Evolutionary conservation across 2,329 filamentous ascomycete species (phyloP).

Genomic region (Bipolaris cookei): DNA sequence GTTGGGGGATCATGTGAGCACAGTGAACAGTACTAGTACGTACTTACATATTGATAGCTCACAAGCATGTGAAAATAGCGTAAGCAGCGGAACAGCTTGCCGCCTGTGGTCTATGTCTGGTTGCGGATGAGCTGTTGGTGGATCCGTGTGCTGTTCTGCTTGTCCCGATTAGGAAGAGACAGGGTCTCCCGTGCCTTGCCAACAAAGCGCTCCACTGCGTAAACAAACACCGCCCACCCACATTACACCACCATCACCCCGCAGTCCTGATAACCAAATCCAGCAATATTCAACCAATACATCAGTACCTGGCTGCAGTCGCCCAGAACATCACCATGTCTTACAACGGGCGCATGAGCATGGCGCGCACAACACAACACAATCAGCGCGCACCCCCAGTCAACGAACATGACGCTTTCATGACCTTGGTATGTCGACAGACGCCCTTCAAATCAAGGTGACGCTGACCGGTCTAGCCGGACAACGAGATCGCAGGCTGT

Average conservation of each 20-base stretch:
- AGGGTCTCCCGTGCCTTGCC: slow-evolving; percentile 14
- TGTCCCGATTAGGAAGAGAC: slow-evolving; percentile 13
- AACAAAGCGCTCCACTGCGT: slow-evolving; percentile 14
- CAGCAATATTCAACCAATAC: background rate
- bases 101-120: background rate
- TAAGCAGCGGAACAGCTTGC: slow-evolving; percentile 2
- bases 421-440: slow-evolving; percentile 53
- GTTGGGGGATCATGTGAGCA: background rate
- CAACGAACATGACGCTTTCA: slow-evolving; percentile 57
- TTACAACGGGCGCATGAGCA: slow-evolving; percentile 60
- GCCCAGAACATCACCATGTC: slow-evolving; percentile 47
- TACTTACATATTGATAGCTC: background rate
- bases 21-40: background rate
- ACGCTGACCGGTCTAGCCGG: slow-evolving; percentile 56
- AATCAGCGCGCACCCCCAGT: slow-evolving; percentile 51
- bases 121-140: slow-evolving; percentile 4
- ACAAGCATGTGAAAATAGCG: background rate
- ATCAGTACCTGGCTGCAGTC: background rate
- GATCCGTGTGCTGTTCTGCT: slow-evolving; percentile 15
- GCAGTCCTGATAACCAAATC: slow-evolving; percentile 4
- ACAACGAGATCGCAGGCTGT: slow-evolving; percentile 88
- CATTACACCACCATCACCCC: slow-evolving; percentile 11
- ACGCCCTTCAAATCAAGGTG: background rate
- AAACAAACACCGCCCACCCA: slow-evolving; percentile 16
- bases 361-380: slow-evolving; percentile 51